Percentiles rank a stretch among this genome's conserved stretches.
Conservation (phyloP, 2,329 filamentous ascomycete genomes). For the Pseudogymnoascus sp. region DNA sequence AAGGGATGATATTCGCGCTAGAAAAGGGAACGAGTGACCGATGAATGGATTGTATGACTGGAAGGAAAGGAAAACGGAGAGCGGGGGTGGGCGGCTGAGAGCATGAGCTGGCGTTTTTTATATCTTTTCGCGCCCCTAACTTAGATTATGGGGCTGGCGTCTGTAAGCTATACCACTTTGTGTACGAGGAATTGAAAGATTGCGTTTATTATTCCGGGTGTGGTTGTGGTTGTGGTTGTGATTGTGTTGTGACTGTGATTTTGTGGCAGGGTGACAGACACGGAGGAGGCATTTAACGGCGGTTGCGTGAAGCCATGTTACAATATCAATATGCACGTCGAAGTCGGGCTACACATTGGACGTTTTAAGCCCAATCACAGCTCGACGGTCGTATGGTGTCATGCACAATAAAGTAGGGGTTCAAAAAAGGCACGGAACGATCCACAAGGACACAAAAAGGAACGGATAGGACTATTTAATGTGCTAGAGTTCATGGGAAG, state of each 20-base stretch:
- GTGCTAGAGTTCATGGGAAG: not conserved
- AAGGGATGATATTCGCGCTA: not conserved
- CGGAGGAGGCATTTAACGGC: not conserved
- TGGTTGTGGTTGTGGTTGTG: not conserved
- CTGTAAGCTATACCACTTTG: conserved; percentile 7
- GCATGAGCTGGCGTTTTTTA: conserved; percentile 2
- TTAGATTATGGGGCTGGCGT: conserved; percentile 5
- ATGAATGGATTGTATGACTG: not conserved
- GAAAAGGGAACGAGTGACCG: not conserved
- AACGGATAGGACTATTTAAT: not conserved
- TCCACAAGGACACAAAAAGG: not conserved
- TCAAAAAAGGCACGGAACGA: conserved; percentile 2
- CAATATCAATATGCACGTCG: not conserved
- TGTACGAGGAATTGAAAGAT: conserved; percentile 7
- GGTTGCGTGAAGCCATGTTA: not conserved
- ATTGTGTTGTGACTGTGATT: not conserved
- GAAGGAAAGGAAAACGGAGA: not conserved
- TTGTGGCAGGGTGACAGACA: not conserved
- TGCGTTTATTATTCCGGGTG: not conserved
- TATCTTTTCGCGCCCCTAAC: conserved; percentile 2
- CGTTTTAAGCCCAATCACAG: not conserved
- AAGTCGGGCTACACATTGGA: not conserved
- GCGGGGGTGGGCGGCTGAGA: not conserved
- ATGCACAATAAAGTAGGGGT: not conserved
- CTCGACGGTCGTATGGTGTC: not conserved